Conservation (phyloP, 2,329 filamentous ascomycete species). For the Paecilomyces variotii region DNA sequence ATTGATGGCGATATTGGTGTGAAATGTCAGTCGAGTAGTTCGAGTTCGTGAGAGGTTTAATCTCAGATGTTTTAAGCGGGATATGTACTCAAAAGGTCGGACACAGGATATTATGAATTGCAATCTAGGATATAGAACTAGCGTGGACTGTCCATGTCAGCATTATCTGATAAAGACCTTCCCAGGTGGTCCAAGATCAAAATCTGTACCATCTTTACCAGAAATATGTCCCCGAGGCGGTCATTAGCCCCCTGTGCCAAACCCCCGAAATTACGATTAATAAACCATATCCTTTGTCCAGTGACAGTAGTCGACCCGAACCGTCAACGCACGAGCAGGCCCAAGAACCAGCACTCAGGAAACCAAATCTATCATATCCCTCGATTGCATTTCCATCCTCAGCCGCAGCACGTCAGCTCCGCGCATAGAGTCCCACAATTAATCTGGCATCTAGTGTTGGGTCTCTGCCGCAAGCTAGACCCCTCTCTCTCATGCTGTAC, state of each 20-base stretch:
- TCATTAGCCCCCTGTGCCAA: too few species aligned
- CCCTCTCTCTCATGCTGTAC: constrained; percentile 10
- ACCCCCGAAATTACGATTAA: too few species aligned
- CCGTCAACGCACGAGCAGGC: neutral
- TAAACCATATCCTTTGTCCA: neutral
- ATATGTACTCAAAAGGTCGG: too few species aligned
- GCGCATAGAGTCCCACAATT: constrained; percentile 46
- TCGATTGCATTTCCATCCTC: neutral
- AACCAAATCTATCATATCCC: neutral
- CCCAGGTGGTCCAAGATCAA: too few species aligned
- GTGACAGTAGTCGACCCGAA: neutral
- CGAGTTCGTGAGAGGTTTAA: neutral
- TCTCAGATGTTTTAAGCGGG: too few species aligned
- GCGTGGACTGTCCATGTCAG: too few species aligned
- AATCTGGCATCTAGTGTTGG: constrained; percentile 41
- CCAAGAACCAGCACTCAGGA: neutral
- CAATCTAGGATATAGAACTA: too few species aligned
- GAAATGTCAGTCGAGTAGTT: neutral
- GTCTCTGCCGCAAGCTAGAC: constrained; percentile 17
- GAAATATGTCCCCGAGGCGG: too few species aligned
- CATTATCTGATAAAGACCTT: too few species aligned
- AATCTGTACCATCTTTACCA: too few species aligned
- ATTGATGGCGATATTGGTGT: neutral
- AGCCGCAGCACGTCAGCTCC: constrained; percentile 46
- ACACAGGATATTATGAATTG: too few species aligned